Conservation (phyloP, 2,329 filamentous ascomycete species). For the Akanthomyces muscarius region DNA sequence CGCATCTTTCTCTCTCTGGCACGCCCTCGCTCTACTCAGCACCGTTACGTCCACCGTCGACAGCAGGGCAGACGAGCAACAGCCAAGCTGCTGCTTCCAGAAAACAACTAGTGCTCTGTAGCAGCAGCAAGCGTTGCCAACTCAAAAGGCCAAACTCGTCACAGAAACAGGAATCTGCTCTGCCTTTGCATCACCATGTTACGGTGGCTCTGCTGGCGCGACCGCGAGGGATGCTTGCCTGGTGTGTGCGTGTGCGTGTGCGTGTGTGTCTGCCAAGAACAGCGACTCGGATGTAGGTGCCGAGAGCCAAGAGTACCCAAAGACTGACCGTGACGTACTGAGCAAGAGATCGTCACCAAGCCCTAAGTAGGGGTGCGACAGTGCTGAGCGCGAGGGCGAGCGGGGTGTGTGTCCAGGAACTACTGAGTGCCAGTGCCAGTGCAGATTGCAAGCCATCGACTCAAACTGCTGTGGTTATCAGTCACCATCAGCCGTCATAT, state of each 20-base stretch:
- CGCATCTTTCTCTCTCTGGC: too few species aligned
- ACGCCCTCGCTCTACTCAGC: too few species aligned
- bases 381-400: constrained; percentile 9
- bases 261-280: constrained; percentile 6
- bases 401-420: background rate
- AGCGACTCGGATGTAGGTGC: constrained; percentile 17
- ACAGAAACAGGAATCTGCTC: background rate
- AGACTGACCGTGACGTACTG: constrained; percentile 15
- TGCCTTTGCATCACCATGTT: background rate
- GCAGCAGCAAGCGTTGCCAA: too few species aligned
- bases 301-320: constrained; percentile 17
- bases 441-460: background rate
- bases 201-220: background rate
- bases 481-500: background rate
- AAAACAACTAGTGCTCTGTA: too few species aligned
- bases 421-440: background rate
- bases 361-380: constrained; percentile 1
- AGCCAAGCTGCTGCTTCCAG: background rate
- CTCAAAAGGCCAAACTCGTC: background rate
- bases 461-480: background rate
- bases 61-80: background rate
- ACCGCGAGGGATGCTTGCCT: background rate
- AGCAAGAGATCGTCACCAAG: constrained; percentile 14
- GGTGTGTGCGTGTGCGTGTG: background rate
- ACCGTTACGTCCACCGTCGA: too few species aligned